Base-by-base conservation (phyloP, 148 eudicot genomes). In the Chenopodium berlandieri region DNA sequence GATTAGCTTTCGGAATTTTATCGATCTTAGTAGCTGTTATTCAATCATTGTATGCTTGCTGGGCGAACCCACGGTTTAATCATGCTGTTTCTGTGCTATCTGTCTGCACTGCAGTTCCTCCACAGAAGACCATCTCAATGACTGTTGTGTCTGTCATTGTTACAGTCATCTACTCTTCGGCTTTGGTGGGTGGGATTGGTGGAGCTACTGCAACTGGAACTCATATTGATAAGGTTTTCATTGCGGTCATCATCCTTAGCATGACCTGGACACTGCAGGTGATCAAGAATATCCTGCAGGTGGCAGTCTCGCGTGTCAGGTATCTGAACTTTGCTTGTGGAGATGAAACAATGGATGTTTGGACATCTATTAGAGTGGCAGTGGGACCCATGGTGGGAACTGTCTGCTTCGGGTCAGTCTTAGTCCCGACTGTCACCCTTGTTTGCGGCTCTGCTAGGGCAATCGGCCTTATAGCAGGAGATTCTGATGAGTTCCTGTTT, bases 401-500 rank as follows among this genome's bases (percentile, higher is more conserved):
- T 1, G 78, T 93, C 20, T 91, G 90, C 69, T 11, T 77, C 1
- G 94, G 90, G 22, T 93, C 97, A 4, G 76, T 86, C 54, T 31
- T 91, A 10, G 88, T 90, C 13, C 94, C 93, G 1, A 40, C 81
- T 44, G 81, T 90, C 9, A 80, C 78, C 48, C 75, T 91, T 0
- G 68, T 90, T 1, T 83, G 88, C 0, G 92, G 92, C 30, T 81
- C 83, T 5, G 88, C 93, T 0, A 82, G 91, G 65, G 88, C 86
- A 0, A 70, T 90, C 20, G 79, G 83, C 48, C 47, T 84, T 58
- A 72, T 90, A 17, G 87, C 93, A 17, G 94, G 93, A 30, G 94
- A 88, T 46, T 77, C 87, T 27, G 97, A 93, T 2, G 94, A 93
- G 87, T 89, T 90, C 88, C 85, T 91, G 90, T 91, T 93, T 86